Base-by-base conservation (phyloP, 1,284 basidiomycete species). In the Irpex lacteus region DNA sequence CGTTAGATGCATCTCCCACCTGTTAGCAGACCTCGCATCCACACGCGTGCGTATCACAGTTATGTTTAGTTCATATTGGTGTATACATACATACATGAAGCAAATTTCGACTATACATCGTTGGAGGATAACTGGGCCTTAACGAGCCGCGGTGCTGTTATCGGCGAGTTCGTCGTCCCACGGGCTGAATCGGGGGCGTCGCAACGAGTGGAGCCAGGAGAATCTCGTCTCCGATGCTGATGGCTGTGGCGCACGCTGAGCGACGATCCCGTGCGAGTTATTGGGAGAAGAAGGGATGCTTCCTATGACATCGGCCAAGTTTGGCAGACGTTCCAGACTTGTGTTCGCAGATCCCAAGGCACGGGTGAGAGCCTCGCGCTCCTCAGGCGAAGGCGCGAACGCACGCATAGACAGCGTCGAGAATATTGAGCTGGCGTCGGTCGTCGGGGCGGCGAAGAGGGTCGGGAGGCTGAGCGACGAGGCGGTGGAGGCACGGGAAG, bases 351-450 rank as follows among this genome's bases (percentile, higher is more conserved):
- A 67, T 38, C 87, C 84, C 13, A 91, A 75, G 19, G 84, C 88
- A 63, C 90, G 86, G 69, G 90, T 86, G 52, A 94, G 81, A 59
- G 82, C 91, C 76, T 91, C 88, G 59, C 92, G 88, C 80, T 94
- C 91, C 66, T 87, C 91, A 63, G 88, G 89, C 65, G 90, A 92
- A 52, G 91, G 91, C 38, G 90, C 91, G 74, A 94, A 94, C 32
- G 91, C 91, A 71, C 88, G 89, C 68, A 91, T 75, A 36, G 73
- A 72, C 63, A 75, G 65, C 44, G 72, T 67, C 60, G 77, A 76
- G 69, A 76, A 67, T 52, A 72, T 70, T 61, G 77, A 76, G 62
- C 76, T 81, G 5, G 77, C 72, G 19, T 81, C 80, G 26, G 82
- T 71, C 7, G 81, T 71, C 0, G 82, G 76, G 5, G 81, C 72